Base-by-base conservation (phyloP, 179 eudicot species). In the Silene coronaria region DNA sequence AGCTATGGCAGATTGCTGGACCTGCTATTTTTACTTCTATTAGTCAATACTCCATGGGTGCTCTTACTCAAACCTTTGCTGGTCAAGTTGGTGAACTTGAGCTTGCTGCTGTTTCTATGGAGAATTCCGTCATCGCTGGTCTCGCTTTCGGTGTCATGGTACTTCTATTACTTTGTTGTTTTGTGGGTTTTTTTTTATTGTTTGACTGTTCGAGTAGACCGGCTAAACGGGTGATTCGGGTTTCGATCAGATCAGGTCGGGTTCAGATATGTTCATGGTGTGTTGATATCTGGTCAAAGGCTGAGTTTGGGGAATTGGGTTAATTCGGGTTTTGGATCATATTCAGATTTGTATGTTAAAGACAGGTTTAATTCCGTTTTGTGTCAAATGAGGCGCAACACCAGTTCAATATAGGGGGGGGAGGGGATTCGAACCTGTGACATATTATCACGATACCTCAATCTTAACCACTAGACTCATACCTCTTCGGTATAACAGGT, bases 91-190 rank as follows among this genome's bases (percentile, higher is more conserved):
- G 88, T 0, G 89, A 85, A 57, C 74, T 88, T 23, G 90, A 88
- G 42, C 87, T 90, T 2, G 95, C 91, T 21, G 95, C 95, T 30
- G 89, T 90, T 19, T 88, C 96, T 13, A 83, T 88, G 24, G 89
- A 81, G 76, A 88, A 88, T 68, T 83, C 88, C 12, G 96, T 90
- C 59, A 82, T 90, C 12, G 86, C 88, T 9, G 91, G 91, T 19
- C 89, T 90, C 11, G 91, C 89, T 34, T 90, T 86, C 30, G 92
- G 92, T 0, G 84, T 85, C 66, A 88, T 88, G 92, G 96, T 90
- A 83, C 45, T 34, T 59, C 4, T 11, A 11, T 36, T 3, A 22
- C 22, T 21, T 1, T 34, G 9, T 5, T 34, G 8, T 34, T n/a
- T 42, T 38, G 22, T 51, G 9, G 2, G 8, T 6, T 42, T 13